phyloP scores from a whole-genome alignment of 2,329 filamentous ascomycete genomes.

The Epichloe baconii region DNA sequence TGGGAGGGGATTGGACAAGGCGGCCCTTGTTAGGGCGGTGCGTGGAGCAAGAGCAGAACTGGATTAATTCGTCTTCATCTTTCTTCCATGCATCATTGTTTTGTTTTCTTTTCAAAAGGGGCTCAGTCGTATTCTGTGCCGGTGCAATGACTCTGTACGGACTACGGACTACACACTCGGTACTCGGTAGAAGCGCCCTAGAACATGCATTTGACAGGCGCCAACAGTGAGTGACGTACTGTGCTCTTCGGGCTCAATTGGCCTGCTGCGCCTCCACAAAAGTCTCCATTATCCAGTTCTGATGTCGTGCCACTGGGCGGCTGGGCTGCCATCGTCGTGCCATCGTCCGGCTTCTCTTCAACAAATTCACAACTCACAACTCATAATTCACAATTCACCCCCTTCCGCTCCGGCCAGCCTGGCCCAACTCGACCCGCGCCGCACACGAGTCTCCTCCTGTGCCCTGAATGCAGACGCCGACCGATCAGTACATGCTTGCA shows the following conservation, averaged over 20 bases:
- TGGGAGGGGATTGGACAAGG: not conserved
- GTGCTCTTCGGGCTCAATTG: too few species aligned
- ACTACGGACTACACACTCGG: too few species aligned
- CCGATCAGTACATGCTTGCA: constrained; percentile 9
- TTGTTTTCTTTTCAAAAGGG: too few species aligned
- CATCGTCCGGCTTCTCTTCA: not conserved
- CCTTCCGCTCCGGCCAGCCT: not conserved
- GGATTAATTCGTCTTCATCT: too few species aligned
- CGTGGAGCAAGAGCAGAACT: too few species aligned
- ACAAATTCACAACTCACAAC: not conserved
- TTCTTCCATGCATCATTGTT: too few species aligned
- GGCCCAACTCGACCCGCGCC: not conserved
- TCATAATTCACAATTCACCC: not conserved
- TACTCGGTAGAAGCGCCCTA: not conserved
- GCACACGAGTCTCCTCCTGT: not conserved
- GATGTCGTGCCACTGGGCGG: too few species aligned
- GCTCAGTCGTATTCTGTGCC: too few species aligned
- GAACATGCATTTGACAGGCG: not conserved
- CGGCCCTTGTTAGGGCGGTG: not conserved
- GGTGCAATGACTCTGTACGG: too few species aligned
- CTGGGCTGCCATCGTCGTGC: too few species aligned
- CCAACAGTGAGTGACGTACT: not conserved
- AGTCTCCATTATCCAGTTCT: too few species aligned
- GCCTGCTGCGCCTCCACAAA: too few species aligned
- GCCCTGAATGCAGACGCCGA: constrained; percentile 2